A percentile compares a stretch with the other conserved stretches of the same genome.
Evolutionary conservation across 225 moss, liverwort and hornwort species (phyloP).

Genomic region (Pseudoscleropodium purum): DNA sequence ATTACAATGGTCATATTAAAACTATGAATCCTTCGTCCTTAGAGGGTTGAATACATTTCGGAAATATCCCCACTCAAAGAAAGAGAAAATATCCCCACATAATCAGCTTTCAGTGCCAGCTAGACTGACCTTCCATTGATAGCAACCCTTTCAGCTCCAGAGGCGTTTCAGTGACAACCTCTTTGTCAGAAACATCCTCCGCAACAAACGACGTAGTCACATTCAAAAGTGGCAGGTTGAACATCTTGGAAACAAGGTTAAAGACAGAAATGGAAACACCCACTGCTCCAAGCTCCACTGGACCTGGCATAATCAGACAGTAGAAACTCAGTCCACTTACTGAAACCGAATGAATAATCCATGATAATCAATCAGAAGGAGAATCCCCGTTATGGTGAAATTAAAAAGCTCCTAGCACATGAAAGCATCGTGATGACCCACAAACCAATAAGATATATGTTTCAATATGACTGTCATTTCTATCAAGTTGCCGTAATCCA

Average conservation of each 20-base stretch:
- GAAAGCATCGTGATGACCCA: not conserved
- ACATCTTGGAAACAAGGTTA: constrained; percentile 93
- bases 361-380: not conserved
- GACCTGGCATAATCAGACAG: constrained; percentile 29
- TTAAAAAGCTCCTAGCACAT: not conserved
- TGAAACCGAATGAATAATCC: not conserved
- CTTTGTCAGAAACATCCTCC: constrained; percentile 64
- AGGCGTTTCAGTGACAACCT: constrained; percentile 3
- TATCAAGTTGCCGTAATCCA: not conserved
- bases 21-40: not conserved
- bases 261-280: constrained; percentile 92
- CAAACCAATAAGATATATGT: not conserved
- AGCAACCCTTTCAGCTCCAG: constrained; percentile 18
- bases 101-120: not conserved
- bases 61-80: not conserved
- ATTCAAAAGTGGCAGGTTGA: constrained; percentile 90
- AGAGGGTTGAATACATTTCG: not conserved
- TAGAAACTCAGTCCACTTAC: not conserved
- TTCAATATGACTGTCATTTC: not conserved
- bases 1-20: not conserved
- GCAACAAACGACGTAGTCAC: constrained; percentile 95
- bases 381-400: not conserved
- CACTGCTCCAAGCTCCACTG: constrained; percentile 88
- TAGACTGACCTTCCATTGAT: constrained; percentile 18
- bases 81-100: not conserved